phyloP scores from a whole-genome alignment of 2,329 filamentous ascomycete species.

The Fusarium albosuccineum region DNA sequence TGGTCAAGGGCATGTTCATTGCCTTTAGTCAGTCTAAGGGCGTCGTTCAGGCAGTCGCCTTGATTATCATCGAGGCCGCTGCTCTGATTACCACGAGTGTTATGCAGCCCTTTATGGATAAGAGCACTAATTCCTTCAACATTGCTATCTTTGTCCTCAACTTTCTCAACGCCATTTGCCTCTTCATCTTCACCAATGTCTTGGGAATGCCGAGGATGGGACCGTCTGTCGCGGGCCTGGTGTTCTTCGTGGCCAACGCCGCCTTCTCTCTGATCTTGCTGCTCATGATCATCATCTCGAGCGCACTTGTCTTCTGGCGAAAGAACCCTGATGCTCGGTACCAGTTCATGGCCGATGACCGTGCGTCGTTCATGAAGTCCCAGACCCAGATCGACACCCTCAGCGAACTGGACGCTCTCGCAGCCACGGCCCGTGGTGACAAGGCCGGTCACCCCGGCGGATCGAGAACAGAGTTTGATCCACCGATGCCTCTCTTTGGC shows the following conservation, averaged over 20 bases:
- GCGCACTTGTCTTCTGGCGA: constrained; percentile 77
- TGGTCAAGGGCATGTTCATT: constrained; percentile 90
- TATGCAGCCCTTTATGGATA: constrained; percentile 96
- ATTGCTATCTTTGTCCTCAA: constrained; percentile 91
- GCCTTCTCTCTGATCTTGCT: constrained; percentile 85
- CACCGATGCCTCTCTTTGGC: constrained; percentile 6
- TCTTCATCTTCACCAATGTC: constrained; percentile 87
- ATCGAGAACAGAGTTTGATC: constrained; percentile 23
- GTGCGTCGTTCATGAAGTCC: constrained; percentile 97
- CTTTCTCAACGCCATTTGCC: constrained; percentile 89
- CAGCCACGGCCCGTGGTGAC: constrained; percentile 90
- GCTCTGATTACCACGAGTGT: constrained; percentile 83
- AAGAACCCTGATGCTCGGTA: constrained; percentile 98
- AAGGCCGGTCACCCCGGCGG: constrained; percentile 1
- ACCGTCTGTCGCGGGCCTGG: constrained; percentile 86
- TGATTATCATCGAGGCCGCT: constrained; percentile 84
- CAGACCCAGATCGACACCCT: constrained; percentile 81
- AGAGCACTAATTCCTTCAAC: constrained; percentile 96
- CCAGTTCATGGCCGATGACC: constrained; percentile 95
- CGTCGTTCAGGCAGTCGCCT: constrained; percentile 82
- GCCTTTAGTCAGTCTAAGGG: constrained; percentile 80
- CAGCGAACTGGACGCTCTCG: constrained; percentile 90
- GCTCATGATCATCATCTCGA: constrained; percentile 77
- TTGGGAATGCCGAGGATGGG: constrained; percentile 88
- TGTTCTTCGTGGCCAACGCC: constrained; percentile 90